Evolutionary conservation across 2,329 filamentous ascomycete genomes (phyloP), one percentile per base, ranked within the genome.

Genomic region (Huntiella bhutanensis): DNA sequence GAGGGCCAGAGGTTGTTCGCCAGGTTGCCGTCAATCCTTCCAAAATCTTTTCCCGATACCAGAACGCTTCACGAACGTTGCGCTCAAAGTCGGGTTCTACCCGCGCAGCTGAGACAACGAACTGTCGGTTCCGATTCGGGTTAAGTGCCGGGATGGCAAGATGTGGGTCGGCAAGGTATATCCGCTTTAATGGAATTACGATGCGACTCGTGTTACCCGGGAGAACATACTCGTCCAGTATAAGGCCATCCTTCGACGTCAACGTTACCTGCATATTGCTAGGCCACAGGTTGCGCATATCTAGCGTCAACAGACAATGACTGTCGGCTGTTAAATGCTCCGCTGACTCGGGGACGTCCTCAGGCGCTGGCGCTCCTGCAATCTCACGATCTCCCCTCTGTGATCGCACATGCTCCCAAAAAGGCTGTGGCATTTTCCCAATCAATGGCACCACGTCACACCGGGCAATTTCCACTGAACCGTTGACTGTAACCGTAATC

Each of bases 211-310:
- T 81, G 57, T 80, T 76, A 5, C 77, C 77, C 0, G 77, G 77
- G 8, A 80, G 62, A 35, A 82, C 73, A 42, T 65, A 64, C 51
- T 77, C 73, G 41, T 73, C 64, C 1, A 73, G 63, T 2, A 56
- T 54, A 45, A 69, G 60, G 22, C 64, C 65, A 36, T 70, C 66
- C 40, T 71, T 65, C 10, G 65, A 65, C 44, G 72, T 62, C 2
- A 93, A 60, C 22, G 69, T 71, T 3, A 91, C 70, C 5, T 72
- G 67, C 55, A 95, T 73, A 42, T 80, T 77, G 55, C 75, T 83
- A 2, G 85, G 86, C 87, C 87, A 95, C 1, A 82, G 78, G 56
- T 96, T 96, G 47, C 85, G 77, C 22, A 95, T 66, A 60, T 95
- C 88, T 43, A 95, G 66, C 2, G 91, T 66, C 2, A 94, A 63